Evolutionary conservation across 371 early-diverging fungal genomes (phyloP), one percentile per base, ranked within the genome.

Genomic region (Spraguea lophii): DNA sequence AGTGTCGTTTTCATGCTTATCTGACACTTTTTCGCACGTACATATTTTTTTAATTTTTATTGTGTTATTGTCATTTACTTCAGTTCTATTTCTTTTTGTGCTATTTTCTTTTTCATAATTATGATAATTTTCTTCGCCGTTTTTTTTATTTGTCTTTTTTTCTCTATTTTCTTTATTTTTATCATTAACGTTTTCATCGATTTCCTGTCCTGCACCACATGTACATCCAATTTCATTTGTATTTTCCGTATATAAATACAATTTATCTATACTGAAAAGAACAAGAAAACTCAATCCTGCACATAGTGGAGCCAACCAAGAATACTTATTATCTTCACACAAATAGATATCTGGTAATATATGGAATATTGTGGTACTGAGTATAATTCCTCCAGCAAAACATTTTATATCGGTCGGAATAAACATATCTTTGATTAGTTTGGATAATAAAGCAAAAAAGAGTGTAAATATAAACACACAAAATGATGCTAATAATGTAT

Each of bases 341-440:
- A 23, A 23, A 35, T 64, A 64, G 10, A 64, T 42, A 49, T 64
- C 57, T 17, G 52, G 50, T 22, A 60, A 48, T 23, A 60, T 56
- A 38, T 64, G 56, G 27, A 64, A 48, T 15, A 64, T 56, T 21
- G 61, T 64, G 13, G 56, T 53, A 15, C 51, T 48, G 16, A 64
- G 45, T 23, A 64, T 56, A 35, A 64, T 52, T 13, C 64, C 64
- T 4, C 64, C 59, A 13, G 64, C 42, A 16, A 64, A 48, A 36
- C 64, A 64, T 41, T 64, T 64, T 15, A 57, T 43, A 54, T 64
- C 56, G 2, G 41, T 32, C 20, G 55, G 52, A 13, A 65, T 27
- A 24, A 46, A 48, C 16, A 36, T 21, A 0, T 57, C 46, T 30
- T 30, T 39, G 24, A 61, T 38, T 13, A 61, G 12, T 12, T 48